Base-by-base conservation (phyloP, 208 protist genomes). In the Blastocrithidia nonstop region DNA sequence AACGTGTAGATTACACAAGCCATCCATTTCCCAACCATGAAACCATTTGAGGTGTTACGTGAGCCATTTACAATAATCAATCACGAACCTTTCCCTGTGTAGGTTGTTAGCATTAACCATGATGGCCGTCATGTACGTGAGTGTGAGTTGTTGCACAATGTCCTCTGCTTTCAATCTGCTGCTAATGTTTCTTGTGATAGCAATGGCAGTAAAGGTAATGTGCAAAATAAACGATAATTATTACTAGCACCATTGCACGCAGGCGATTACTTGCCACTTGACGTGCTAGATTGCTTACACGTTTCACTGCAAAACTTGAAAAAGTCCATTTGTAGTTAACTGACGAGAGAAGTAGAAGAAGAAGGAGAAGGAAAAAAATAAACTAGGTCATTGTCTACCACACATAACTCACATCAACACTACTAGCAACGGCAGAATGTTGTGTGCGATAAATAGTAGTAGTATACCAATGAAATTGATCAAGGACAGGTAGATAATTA, bases 101-200 rank as follows among this genome's bases (percentile, higher is more conserved):
- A 97, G 71, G 54, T 98, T 33, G 96, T 76, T 66, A 74, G 50
- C 38, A 42, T 71, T 35, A 76, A 91, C 19, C 71, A 83, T 16
- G 94, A 98, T 62, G 27, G 50, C 17, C 53, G 62, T 29, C 56
- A 88, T 54, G 40, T 52, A 0, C 36, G 69, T 20, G 87, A 96
- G 49, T 49, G 81, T 24, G 39, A 57, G 22, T 57, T 93, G 22
- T 49, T 96, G 28, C 58, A 61, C 6, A 51, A 55, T 32, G 63
- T 62, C 0, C 29, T 84, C 16, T 37, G 28, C 26, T 17, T 54
- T n/a, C n/a, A n/a, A n/a, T n/a, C n/a, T n/a, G n/a, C n/a, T n/a
- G n/a, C n/a, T n/a, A n/a, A n/a, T n/a, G n/a, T n/a, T n/a, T n/a
- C n/a, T n/a, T n/a, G n/a, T n/a, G n/a, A n/a, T n/a, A n/a, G n/a